Evolutionary conservation across 495 filamentous ascomycete genomes (phyloP).

Genomic region (Oleoguttula mirabilis): DNA sequence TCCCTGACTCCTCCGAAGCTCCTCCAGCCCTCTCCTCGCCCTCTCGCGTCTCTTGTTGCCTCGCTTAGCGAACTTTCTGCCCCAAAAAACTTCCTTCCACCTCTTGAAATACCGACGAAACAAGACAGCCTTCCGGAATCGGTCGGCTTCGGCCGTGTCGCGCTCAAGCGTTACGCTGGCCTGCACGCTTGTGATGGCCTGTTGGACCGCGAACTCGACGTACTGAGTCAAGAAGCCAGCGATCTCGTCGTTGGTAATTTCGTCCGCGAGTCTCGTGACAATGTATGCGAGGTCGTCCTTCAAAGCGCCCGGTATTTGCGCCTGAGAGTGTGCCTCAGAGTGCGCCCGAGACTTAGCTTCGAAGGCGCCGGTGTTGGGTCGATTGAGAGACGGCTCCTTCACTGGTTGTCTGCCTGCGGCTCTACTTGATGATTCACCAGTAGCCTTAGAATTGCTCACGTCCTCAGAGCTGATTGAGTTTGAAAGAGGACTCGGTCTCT

Average conservation of each 20-base stretch:
- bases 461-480: constrained; percentile 14
- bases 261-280: constrained; percentile 10
- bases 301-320: no score
- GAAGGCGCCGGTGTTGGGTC: no score
- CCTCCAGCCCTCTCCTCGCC: constrained; percentile 11
- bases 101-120: constrained; percentile 10
- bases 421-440: background rate
- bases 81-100: constrained; percentile 20
- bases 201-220: constrained; percentile 14
- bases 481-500: constrained; percentile 16
- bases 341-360: no score
- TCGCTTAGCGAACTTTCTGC: constrained; percentile 5
- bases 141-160: constrained; percentile 10
- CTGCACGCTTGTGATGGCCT: constrained; percentile 8
- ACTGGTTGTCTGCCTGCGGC: no score
- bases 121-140: constrained; percentile 9
- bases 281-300: background rate
- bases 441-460: background rate
- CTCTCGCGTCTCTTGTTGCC: constrained; percentile 14
- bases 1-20: background rate
- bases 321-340: no score
- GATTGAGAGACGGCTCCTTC: no score
- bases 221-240: constrained; percentile 21
- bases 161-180: constrained; percentile 8
- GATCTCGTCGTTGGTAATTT: constrained; percentile 9